phyloP scores from a whole-genome alignment of 805 yeast genomes.

The Saccharomycopsis synnaedendra region DNA sequence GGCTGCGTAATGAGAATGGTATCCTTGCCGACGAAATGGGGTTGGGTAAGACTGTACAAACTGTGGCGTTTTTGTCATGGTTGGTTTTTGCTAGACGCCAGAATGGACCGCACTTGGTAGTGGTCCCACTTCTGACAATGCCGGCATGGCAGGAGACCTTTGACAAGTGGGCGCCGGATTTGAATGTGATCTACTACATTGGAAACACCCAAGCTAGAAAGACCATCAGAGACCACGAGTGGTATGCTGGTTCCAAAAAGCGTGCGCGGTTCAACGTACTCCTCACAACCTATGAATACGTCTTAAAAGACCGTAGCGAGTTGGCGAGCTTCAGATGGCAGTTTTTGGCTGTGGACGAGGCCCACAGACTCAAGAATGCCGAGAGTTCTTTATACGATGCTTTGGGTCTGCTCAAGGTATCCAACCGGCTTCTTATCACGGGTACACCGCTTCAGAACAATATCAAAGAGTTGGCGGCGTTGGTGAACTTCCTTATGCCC shows the following conservation, averaged over 20 bases:
- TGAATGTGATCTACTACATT: slow-evolving; percentile 83
- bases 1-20: slow-evolving; percentile 97
- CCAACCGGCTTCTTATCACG: slow-evolving; percentile 80
- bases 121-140: slow-evolving; percentile 89
- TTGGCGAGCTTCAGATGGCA: slow-evolving; percentile 85
- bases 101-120: slow-evolving; percentile 94
- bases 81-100: slow-evolving; percentile 89
- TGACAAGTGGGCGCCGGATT: slow-evolving; percentile 95
- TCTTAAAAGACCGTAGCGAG: slow-evolving; percentile 75
- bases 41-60: slow-evolving; percentile 94
- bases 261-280: slow-evolving; percentile 87
- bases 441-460: slow-evolving; percentile 98
- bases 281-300: slow-evolving; percentile 92
- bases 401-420: slow-evolving; percentile 66
- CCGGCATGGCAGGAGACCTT: slow-evolving; percentile 99
- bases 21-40: slow-evolving; percentile 99
- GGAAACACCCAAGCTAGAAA: slow-evolving; percentile 85
- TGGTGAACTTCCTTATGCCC: slow-evolving; percentile 93
- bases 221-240: slow-evolving; percentile 75
- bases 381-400: slow-evolving; percentile 91
- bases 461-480: slow-evolving; percentile 88
- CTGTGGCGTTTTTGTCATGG: slow-evolving; percentile 92
- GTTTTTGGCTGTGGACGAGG: slow-evolving; percentile 95
- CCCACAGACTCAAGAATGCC: slow-evolving; percentile 90
- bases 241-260: slow-evolving; percentile 47